Percentiles rank a stretch among this genome's conserved stretches.
phyloP scores from a whole-genome alignment of 73 alveolate genomes.

The Paramecium sexaurelia region DNA sequence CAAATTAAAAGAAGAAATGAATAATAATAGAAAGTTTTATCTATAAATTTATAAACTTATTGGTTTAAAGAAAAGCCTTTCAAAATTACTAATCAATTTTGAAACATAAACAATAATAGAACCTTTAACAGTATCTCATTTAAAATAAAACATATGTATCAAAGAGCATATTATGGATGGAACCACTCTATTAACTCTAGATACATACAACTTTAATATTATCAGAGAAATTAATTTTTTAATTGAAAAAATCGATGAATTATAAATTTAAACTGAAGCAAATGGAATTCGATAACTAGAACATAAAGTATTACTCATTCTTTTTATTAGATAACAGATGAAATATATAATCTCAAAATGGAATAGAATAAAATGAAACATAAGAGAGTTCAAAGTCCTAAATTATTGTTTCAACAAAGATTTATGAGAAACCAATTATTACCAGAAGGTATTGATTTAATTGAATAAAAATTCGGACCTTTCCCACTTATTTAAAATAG shows the following conservation, averaged over 20 bases:
- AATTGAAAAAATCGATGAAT: neutral
- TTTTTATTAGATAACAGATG: slow-evolving; percentile 25
- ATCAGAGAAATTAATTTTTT: neutral
- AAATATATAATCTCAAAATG: neutral
- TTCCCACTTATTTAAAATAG: slow-evolving; percentile 13
- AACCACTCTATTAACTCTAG: neutral
- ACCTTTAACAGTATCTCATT: neutral
- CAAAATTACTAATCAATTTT: neutral
- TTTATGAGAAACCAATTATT: neutral
- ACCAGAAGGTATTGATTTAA: neutral
- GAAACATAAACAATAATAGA: neutral
- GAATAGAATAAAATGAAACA: neutral
- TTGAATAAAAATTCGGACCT: neutral
- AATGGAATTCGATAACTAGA: neutral
- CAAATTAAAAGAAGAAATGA: neutral
- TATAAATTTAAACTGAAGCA: neutral
- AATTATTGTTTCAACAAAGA: neutral
- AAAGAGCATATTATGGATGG: neutral
- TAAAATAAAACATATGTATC: neutral
- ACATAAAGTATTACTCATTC: neutral
- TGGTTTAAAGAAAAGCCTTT: neutral
- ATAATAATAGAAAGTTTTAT: slow-evolving; percentile 15
- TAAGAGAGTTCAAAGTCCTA: neutral
- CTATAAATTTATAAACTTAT: neutral
- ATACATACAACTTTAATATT: neutral